A percentile compares a stretch with the other conserved stretches of the same genome.
These are phyloP conservation scores for Asterionellopsis glacialis DNA, from an alignment of 108 stramenopile species.

Conservation along the genomic window DNA sequence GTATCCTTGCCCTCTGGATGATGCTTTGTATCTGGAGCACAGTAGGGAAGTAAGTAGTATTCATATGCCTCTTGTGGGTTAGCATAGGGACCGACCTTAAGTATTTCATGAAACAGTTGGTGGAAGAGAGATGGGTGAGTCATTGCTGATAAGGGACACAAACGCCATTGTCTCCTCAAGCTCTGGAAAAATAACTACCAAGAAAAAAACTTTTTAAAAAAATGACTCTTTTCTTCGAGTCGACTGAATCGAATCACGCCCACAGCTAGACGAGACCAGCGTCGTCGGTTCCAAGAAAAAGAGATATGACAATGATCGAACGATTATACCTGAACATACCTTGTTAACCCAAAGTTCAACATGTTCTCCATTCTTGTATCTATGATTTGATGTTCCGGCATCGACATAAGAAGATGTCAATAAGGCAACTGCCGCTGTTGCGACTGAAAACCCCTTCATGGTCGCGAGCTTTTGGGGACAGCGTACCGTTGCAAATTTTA, in stretches of 20 bases:
- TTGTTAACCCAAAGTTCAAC: constrained; percentile 97
- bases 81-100: constrained; percentile 94
- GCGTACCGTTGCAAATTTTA: no score
- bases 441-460: no score
- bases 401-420: no score
- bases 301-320: neutral
- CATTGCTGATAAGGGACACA: no score
- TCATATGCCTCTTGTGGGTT: constrained; percentile 99
- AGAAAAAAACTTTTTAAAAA: no score
- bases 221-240: no score
- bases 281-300: neutral
- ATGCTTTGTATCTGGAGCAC: constrained; percentile 87
- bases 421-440: no score
- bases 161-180: no score
- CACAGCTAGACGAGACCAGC: neutral
- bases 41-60: constrained; percentile 96
- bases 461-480: no score
- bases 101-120: no score
- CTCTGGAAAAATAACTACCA: no score
- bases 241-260: constrained; percentile 1
- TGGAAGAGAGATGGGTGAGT: no score
- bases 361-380: constrained; percentile 74
- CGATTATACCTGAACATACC: constrained; percentile 30
- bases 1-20: constrained; percentile 69
- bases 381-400: constrained; percentile 18